Evolutionary conservation across 2,329 filamentous ascomycete genomes (phyloP).

Genomic region (Alternaria novae-zelandiae): DNA sequence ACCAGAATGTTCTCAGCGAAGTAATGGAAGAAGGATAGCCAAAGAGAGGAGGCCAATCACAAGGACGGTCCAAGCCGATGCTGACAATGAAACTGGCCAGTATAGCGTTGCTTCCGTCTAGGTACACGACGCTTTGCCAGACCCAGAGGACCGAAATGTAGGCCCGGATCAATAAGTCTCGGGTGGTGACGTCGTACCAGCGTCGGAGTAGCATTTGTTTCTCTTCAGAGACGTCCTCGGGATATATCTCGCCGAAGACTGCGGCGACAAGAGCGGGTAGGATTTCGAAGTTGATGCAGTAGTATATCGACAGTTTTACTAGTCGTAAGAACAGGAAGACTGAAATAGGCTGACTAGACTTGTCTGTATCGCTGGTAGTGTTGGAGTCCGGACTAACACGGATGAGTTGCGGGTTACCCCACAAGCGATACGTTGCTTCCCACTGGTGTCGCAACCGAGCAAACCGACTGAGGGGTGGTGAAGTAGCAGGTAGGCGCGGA

Average conservation of each 20-base stretch:
- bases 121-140: background rate
- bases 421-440: background rate
- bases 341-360: background rate
- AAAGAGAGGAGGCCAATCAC: background rate
- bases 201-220: background rate
- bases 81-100: background rate
- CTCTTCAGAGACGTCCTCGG: background rate
- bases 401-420: background rate
- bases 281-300: background rate
- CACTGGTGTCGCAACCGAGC: background rate
- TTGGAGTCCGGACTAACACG: background rate
- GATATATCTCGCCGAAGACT: background rate
- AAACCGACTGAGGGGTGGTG: background rate
- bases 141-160: background rate
- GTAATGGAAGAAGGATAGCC: accelerated
- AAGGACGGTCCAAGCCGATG: background rate
- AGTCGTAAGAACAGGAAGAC: background rate
- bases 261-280: background rate
- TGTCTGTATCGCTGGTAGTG: background rate
- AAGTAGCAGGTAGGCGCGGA: background rate
- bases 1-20: background rate
- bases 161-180: background rate
- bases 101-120: background rate
- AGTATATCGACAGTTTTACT: background rate
- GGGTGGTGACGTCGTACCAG: background rate